Evolutionary conservation across 2,329 filamentous ascomycete species (phyloP).

Genomic region (Furcasterigmium furcatum): DNA sequence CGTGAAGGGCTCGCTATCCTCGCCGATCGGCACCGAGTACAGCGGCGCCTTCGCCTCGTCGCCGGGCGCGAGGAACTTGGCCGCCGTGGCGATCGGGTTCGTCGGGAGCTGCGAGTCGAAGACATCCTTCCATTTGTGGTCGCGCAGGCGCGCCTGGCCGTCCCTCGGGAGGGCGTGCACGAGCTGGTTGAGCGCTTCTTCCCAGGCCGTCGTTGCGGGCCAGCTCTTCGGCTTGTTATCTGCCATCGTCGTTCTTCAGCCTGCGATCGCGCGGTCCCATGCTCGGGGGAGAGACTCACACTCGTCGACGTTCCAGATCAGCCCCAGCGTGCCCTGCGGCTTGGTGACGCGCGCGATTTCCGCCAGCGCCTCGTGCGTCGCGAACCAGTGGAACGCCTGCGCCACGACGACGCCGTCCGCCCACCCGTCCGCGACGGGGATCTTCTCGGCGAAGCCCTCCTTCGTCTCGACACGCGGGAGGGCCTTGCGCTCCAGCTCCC

Average conservation of each 20-base stretch:
- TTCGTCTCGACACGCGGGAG: constrained; percentile 51
- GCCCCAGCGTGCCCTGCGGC: constrained; percentile 56
- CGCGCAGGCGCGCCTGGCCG: constrained; percentile 61
- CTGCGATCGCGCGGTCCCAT: not conserved
- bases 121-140: constrained; percentile 59
- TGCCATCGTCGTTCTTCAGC: constrained; percentile 22
- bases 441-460: constrained; percentile 55
- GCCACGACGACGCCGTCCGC: constrained; percentile 65
- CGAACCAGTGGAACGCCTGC: constrained; percentile 66
- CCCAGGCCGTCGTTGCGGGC: constrained; percentile 57
- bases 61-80: constrained; percentile 28
- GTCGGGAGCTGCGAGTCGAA: constrained; percentile 58
- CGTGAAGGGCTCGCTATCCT: constrained; percentile 53
- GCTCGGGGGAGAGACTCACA: constrained; percentile 41
- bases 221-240: constrained; percentile 62
- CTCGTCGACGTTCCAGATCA: constrained; percentile 75
- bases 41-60: constrained; percentile 28
- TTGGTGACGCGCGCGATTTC: constrained; percentile 67
- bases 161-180: constrained; percentile 50
- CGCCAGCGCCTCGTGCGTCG: constrained; percentile 55
- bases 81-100: constrained; percentile 49
- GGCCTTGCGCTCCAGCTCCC: constrained; percentile 54
- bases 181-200: constrained; percentile 57
- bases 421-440: constrained; percentile 54
- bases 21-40: constrained; percentile 61